Evolutionary conservation across 2,329 filamentous ascomycete genomes (phyloP).

Genomic region (Colletotrichum scovillei): DNA sequence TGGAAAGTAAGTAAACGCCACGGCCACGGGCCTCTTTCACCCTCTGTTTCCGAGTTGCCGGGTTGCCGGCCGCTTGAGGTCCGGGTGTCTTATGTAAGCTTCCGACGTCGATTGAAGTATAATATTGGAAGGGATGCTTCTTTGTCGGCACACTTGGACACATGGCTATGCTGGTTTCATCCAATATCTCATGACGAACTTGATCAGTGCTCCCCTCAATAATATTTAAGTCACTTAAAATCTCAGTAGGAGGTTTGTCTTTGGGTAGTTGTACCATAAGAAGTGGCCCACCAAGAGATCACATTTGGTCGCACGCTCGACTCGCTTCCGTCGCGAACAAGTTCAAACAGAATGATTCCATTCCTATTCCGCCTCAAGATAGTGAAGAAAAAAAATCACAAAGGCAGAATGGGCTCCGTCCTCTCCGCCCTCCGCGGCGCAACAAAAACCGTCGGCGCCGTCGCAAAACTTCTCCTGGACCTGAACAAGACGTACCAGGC

Average conservation of each 20-base stretch:
- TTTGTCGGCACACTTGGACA: too few species aligned
- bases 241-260: too few species aligned
- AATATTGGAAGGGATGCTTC: neutral
- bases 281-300: neutral
- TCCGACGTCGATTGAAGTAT: neutral
- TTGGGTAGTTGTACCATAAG: neutral
- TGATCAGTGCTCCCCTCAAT: neutral
- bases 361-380: too few species aligned
- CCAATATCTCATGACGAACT: neutral
- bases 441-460: conserved; percentile 39
- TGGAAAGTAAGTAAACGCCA: neutral
- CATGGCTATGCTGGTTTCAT: neutral
- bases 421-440: conserved; percentile 43
- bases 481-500: conserved; percentile 43
- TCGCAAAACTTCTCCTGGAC: conserved; percentile 40
- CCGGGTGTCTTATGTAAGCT: conserved; percentile 22
- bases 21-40: too few species aligned
- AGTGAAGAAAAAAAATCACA: neutral
- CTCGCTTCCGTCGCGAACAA: neutral
- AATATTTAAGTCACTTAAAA: too few species aligned
- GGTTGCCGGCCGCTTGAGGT: neutral
- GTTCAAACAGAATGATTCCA: too few species aligned
- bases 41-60: neutral
- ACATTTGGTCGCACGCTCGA: neutral
- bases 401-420: conserved; percentile 45